phyloP scores from a whole-genome alignment of 2,329 filamentous ascomycete genomes.

The Ascochyta fabae region DNA sequence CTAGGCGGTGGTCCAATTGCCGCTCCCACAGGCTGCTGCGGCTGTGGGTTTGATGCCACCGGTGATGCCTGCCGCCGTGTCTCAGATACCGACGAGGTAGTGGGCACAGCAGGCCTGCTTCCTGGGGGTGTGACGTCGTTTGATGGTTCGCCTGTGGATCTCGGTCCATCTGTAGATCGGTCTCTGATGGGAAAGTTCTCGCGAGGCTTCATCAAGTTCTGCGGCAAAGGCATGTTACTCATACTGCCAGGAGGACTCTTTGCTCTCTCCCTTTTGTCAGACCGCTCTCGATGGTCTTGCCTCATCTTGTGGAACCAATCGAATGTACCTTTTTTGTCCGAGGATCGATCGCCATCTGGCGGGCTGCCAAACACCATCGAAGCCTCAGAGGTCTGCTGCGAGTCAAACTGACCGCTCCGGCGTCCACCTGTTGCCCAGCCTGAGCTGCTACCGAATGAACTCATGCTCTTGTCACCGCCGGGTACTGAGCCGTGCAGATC shows the following conservation, averaged over 20 bases:
- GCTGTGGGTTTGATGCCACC: background rate
- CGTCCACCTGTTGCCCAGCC: conserved; percentile 36
- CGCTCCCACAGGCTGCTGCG: background rate
- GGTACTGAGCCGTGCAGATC: conserved; percentile 46
- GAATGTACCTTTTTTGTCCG: conserved; percentile 65
- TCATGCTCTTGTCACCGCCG: conserved; percentile 49
- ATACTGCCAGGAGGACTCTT: conserved; percentile 57
- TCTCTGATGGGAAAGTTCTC: conserved; percentile 28
- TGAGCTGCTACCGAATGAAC: conserved; percentile 46
- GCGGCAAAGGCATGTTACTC: conserved; percentile 26
- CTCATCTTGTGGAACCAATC: conserved; percentile 71
- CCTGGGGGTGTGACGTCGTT: conserved; percentile 32
- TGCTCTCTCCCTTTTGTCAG: conserved; percentile 60
- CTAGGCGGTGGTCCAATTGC: conserved; percentile 6
- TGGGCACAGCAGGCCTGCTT: conserved; percentile 16
- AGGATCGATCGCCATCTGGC: conserved; percentile 50
- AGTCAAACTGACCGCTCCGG: conserved; percentile 44
- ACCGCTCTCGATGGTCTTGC: conserved; percentile 62
- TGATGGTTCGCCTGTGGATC: conserved; percentile 25
- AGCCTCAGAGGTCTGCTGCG: conserved; percentile 35
- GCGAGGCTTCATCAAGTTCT: conserved; percentile 28
- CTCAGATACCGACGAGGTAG: background rate
- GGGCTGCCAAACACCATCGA: conserved; percentile 42
- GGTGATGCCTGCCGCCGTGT: conserved; percentile 6
- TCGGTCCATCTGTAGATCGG: conserved; percentile 37